Evolutionary conservation across 768 basidiomycete genomes (phyloP).

Genomic region (Dentipellis fragilis): DNA sequence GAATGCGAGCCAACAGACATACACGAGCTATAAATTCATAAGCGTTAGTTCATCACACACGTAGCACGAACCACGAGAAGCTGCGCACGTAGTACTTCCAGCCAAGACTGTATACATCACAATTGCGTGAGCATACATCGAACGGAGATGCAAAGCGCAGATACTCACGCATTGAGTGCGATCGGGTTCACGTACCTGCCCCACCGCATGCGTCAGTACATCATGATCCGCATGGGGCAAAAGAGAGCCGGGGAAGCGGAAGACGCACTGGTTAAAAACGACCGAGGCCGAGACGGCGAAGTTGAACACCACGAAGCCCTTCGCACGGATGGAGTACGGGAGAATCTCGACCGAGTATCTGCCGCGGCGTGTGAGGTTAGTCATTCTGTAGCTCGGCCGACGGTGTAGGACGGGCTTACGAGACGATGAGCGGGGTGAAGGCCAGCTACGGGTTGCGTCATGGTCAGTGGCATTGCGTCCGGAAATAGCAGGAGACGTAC

Average conservation of each 20-base stretch:
- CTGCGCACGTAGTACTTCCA: conserved; percentile 22
- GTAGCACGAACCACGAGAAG: neutral
- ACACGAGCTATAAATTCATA: conserved; percentile 10
- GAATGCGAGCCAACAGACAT: conserved; percentile 17
- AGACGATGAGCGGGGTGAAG: conserved; percentile 28
- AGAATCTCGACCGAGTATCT: conserved; percentile 33
- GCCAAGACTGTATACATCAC: conserved; percentile 9
- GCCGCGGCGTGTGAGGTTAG: neutral
- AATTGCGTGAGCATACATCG: neutral
- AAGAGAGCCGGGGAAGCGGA: neutral
- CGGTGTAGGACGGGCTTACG: neutral
- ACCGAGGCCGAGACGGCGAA: conserved; percentile 27
- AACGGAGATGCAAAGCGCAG: too few relatives aligned
- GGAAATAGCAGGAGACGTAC: neutral
- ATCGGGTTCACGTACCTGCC: conserved; percentile 23
- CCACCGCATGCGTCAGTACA: neutral
- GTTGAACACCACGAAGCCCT: conserved; percentile 29
- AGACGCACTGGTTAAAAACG: conserved; percentile 27
- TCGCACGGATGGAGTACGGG: conserved; percentile 31
- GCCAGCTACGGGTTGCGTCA: conserved; percentile 15
- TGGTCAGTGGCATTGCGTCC: conserved; percentile 1
- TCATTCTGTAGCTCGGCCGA: neutral
- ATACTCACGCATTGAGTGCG: conserved; percentile 16
- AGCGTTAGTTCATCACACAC: neutral
- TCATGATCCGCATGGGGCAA: neutral